Evolutionary conservation across 768 basidiomycete species (phyloP), one percentile per base, ranked within the genome.

Genomic region (Psilocybe azurescens): DNA sequence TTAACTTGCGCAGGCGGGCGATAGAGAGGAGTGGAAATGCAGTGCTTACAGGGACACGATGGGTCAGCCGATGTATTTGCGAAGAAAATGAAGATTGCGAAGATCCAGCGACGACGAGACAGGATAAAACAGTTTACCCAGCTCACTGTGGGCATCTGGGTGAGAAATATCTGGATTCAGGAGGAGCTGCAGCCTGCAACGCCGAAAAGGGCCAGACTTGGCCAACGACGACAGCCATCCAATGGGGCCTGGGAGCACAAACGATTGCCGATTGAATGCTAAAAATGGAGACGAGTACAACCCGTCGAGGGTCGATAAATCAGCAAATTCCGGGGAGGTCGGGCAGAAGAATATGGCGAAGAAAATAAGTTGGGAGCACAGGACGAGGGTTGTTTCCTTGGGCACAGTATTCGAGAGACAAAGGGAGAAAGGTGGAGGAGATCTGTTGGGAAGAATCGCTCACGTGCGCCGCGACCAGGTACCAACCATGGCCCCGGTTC

Each of bases 391-490:
- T 28, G 62, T 68, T 65, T 64, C 62, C 62, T 65, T 60, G 59
- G 61, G 59, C 61, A 65, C 60, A 59, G 53, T 47, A 29, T 36
- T 51, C 32, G 59, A 58, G 59, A 54, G 52, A 39, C 49, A 61
- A 50, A 53, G 29, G 56, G 39, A 53, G 48, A 49, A 47, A 58
- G 30, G 36, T 54, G 49, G 52, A 62, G 52, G 54, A 53, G 49
- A 51, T 50, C 39, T 46, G 24, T 24, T 48, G 24, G 53, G 55
- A 30, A 44, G 39, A 51, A 55, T 41, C 13, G 51, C 56, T 71
- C 74, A 75, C 74, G 75, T 74, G 75, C 62, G 18, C 69, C 41
- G 62, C 68, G 65, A 72, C 73, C 72, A 77, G 71, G 75, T 61
- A 73, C 75, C 58, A 44, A 57, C 69, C 70, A 53, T 51, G 64